These are phyloP conservation scores for Solanum peruvianum DNA, from an alignment of 257 asterid genomes.

Conservation along the genomic window DNA sequence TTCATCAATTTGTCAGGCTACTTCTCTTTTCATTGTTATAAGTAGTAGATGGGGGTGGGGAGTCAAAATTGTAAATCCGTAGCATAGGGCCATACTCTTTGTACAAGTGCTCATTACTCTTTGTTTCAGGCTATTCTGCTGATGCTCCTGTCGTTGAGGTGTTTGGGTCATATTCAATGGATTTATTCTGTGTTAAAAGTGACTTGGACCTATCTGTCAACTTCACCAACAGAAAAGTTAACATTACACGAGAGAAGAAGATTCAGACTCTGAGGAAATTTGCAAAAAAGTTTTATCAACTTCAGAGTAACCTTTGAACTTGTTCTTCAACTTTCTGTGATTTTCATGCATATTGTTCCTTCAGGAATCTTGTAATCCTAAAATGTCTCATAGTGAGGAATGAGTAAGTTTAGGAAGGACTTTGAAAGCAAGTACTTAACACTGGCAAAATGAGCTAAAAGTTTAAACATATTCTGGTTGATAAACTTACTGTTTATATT, in stretches of 20 bases:
- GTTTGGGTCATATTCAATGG: constrained; percentile 91
- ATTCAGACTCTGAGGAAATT: constrained; percentile 66
- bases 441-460: neutral
- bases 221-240: constrained; percentile 24
- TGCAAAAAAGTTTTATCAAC: constrained; percentile 55
- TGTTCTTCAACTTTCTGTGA: neutral
- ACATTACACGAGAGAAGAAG: constrained; percentile 61
- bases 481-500: neutral
- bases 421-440: neutral
- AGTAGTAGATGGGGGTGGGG: neutral
- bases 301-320: constrained; percentile 49
- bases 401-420: neutral
- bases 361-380: neutral
- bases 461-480: neutral
- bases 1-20: neutral
- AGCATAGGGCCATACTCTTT: neutral
- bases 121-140: constrained; percentile 38
- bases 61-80: neutral
- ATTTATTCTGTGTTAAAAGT: constrained; percentile 60
- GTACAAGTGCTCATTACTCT: neutral
- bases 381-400: neutral
- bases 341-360: neutral
- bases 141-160: constrained; percentile 64
- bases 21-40: neutral
- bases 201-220: constrained; percentile 86